phyloP scores from a whole-genome alignment of 306 rosid species.

The Glycyrrhiza uralensis region DNA sequence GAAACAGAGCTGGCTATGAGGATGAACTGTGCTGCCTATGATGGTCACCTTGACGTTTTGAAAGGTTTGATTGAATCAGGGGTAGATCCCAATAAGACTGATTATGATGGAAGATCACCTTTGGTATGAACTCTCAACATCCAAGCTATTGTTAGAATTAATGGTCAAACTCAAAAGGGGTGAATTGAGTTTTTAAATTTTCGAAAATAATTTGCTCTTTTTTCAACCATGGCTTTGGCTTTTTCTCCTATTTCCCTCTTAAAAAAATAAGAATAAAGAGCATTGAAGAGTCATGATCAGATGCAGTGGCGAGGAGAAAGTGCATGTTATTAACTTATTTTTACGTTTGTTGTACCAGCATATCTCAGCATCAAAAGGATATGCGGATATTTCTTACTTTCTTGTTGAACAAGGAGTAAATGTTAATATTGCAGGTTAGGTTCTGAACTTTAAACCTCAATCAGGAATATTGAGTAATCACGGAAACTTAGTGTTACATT shows the following conservation, averaged over 20 bases:
- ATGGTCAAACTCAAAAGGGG: too few species aligned
- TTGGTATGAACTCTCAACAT: constrained; percentile 45
- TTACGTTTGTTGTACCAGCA: constrained; percentile 35
- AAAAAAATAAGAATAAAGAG: neutral
- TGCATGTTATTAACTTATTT: neutral
- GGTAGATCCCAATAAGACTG: constrained; percentile 58
- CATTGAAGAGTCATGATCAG: neutral
- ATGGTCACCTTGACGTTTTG: constrained; percentile 45
- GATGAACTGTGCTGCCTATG: constrained; percentile 55
- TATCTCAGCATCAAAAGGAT: constrained; percentile 57
- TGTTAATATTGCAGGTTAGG: constrained; percentile 42
- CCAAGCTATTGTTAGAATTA: neutral
- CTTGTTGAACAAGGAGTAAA: constrained; percentile 50
- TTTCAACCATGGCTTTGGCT: neutral
- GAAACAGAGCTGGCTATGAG: constrained; percentile 54
- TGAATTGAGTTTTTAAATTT: too few species aligned
- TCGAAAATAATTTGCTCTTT: too few species aligned
- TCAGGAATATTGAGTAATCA: neutral
- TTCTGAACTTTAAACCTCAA: neutral
- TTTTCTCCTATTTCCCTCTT: neutral
- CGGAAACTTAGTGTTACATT: neutral
- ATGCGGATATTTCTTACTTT: constrained; percentile 44
- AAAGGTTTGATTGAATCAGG: constrained; percentile 58
- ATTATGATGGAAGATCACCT: constrained; percentile 69
- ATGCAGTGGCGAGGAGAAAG: neutral